Conservation (phyloP, 2,329 filamentous ascomycete genomes). For the Chalaropsis ovoidea region DNA sequence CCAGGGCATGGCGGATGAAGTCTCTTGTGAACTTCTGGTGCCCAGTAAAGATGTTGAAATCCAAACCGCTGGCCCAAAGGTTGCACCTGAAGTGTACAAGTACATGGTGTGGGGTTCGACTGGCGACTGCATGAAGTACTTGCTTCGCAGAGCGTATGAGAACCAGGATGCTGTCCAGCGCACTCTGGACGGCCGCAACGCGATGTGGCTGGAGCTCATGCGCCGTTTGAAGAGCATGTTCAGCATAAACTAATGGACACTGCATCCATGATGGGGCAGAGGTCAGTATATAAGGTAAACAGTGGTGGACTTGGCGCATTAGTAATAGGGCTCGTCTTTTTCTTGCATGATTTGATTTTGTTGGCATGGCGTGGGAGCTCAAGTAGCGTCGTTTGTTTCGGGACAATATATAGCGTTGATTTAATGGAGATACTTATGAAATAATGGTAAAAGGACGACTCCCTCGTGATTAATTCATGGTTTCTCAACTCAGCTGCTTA, state of each 20-base stretch:
- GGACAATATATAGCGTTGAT: not conserved
- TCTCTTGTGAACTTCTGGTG: slow-evolving; percentile 54
- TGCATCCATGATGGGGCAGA: not conserved
- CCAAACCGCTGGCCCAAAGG: slow-evolving; percentile 10
- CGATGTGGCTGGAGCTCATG: slow-evolving; percentile 52
- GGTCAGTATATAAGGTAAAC: not conserved
- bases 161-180: slow-evolving; percentile 60
- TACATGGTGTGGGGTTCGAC: slow-evolving; percentile 61
- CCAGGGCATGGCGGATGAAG: slow-evolving; percentile 91
- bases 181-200: slow-evolving; percentile 51
- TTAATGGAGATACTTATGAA: not conserved
- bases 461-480: not conserved
- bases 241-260: slow-evolving; percentile 32
- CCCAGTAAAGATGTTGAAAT: slow-evolving; percentile 18
- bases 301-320: not conserved
- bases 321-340: not conserved
- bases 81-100: slow-evolving; percentile 45
- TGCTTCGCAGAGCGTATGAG: slow-evolving; percentile 53
- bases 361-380: not conserved
- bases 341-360: not conserved
- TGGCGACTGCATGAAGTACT: slow-evolving; percentile 77
- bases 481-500: not conserved
- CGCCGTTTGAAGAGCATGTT: slow-evolving; percentile 42
- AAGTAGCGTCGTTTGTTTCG: not conserved
- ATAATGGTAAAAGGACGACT: not conserved